These are phyloP conservation scores for Saturnispora zaruensis DNA, from an alignment of 805 yeast species.

Conservation along the genomic window DNA sequence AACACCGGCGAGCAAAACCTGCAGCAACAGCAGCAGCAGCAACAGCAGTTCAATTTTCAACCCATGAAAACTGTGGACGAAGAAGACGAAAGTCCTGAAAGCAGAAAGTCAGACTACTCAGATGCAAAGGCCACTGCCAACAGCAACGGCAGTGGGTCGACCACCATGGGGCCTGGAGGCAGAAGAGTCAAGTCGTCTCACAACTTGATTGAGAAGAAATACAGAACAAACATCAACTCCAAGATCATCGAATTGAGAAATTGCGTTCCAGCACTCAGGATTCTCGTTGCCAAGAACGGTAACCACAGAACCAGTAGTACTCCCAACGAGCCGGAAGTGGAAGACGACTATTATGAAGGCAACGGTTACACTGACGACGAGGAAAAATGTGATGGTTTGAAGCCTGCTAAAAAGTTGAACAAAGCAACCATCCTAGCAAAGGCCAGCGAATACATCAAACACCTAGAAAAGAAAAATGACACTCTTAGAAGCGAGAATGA, in stretches of 20 bases:
- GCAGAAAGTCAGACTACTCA: constrained; percentile 9
- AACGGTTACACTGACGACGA: constrained; percentile 50
- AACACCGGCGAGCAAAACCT: constrained; percentile 13
- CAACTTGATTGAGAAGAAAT: constrained; percentile 75
- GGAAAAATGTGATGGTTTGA: constrained; percentile 57
- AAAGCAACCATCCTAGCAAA: constrained; percentile 70
- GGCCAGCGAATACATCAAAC: constrained; percentile 71
- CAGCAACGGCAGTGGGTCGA: constrained; percentile 7
- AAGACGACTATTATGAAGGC: constrained; percentile 40
- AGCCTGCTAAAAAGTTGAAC: constrained; percentile 68
- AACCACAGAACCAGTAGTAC: constrained; percentile 26
- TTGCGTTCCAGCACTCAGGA: constrained; percentile 69
- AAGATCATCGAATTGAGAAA: constrained; percentile 65
- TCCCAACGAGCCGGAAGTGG: constrained; percentile 33
- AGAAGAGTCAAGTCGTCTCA: constrained; percentile 58
- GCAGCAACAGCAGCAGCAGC: constrained; percentile 6
- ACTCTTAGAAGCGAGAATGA: constrained; percentile 40
- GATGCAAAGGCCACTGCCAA: constrained; percentile 6
- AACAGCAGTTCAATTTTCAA: constrained; percentile 3
- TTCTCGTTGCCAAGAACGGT: constrained; percentile 31
- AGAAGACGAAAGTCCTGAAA: constrained; percentile 10
- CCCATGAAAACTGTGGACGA: constrained; percentile 4
- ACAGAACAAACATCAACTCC: constrained; percentile 70
- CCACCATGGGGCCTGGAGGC: constrained; percentile 13
- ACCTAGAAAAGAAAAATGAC: constrained; percentile 56